A percentile compares a stretch with the other conserved stretches of the same genome.
phyloP scores from a whole-genome alignment of 495 filamentous ascomycete species.

The Glutinoglossum americanum region DNA sequence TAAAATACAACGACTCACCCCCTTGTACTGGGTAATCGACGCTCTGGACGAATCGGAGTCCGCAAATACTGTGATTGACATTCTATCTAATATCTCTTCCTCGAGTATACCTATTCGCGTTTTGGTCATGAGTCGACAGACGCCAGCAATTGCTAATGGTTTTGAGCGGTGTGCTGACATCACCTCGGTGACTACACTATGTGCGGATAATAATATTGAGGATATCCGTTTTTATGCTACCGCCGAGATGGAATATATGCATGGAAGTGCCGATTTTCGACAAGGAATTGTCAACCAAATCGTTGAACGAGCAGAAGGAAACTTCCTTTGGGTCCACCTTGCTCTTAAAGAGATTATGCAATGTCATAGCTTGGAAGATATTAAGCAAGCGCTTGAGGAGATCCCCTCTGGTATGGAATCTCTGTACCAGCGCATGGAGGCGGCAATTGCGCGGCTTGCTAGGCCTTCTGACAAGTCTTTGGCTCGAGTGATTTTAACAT shows the following conservation, averaged over 20 bases:
- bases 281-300: conserved; percentile 7
- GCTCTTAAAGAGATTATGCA: conserved; percentile 16
- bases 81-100: conserved; percentile 6
- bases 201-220: conserved; percentile 6
- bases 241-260: conserved; percentile 8
- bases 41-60: conserved; percentile 13
- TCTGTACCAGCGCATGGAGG: conserved; percentile 20
- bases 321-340: conserved; percentile 16
- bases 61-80: conserved; percentile 6
- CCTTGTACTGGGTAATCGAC: conserved; percentile 14
- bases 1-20: background rate
- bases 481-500: conserved; percentile 14
- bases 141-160: conserved; percentile 1
- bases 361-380: conserved; percentile 14
- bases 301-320: conserved; percentile 6
- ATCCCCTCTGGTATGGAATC: conserved; percentile 21
- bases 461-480: conserved; percentile 9
- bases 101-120: conserved; percentile 9
- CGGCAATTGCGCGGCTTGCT: conserved; percentile 9
- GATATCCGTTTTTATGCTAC: conserved; percentile 9
- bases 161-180: conserved; percentile 6
- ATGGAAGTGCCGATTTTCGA: conserved; percentile 4
- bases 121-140: conserved; percentile 11
- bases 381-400: conserved; percentile 16
- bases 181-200: background rate